phyloP scores from a whole-genome alignment of 352 stramenopile species.

The Chrysophaeum taylorii region DNA sequence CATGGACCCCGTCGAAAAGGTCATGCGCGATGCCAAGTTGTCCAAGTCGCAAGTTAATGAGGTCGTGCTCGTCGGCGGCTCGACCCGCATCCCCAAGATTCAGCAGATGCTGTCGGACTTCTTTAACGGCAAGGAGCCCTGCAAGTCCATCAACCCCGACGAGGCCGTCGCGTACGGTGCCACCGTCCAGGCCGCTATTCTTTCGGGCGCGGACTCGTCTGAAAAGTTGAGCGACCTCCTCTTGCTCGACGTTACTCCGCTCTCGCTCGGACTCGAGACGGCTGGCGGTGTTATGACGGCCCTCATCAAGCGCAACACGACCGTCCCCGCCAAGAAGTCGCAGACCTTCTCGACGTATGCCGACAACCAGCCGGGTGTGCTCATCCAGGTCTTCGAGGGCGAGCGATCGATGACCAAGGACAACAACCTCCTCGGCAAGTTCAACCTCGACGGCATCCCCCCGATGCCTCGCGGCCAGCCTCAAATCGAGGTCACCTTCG shows the following conservation, averaged over 20 bases:
- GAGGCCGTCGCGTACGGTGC: constrained; percentile 94
- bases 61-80: constrained; percentile 89
- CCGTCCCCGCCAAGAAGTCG: constrained; percentile 64
- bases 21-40: constrained; percentile 70
- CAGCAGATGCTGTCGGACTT: constrained; percentile 83
- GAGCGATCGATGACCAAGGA: constrained; percentile 67
- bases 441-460: constrained; percentile 56
- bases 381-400: constrained; percentile 70
- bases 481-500: constrained; percentile 64
- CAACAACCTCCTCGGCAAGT: constrained; percentile 71
- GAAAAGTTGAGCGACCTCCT: constrained; percentile 70
- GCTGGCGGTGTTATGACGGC: constrained; percentile 82
- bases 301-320: constrained; percentile 84
- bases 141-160: constrained; percentile 92
- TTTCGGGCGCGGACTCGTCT: constrained; percentile 77
- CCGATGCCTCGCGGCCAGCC: constrained; percentile 51
- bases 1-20: constrained; percentile 79
- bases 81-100: constrained; percentile 93
- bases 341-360: constrained; percentile 60
- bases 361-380: constrained; percentile 66
- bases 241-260: constrained; percentile 84
- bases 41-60: constrained; percentile 79
- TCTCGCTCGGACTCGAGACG: constrained; percentile 83
- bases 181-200: constrained; percentile 91
- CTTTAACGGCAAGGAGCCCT: constrained; percentile 89